Base-by-base conservation (phyloP, 169 alveolate species). In the Eimeria brunetti region DNA sequence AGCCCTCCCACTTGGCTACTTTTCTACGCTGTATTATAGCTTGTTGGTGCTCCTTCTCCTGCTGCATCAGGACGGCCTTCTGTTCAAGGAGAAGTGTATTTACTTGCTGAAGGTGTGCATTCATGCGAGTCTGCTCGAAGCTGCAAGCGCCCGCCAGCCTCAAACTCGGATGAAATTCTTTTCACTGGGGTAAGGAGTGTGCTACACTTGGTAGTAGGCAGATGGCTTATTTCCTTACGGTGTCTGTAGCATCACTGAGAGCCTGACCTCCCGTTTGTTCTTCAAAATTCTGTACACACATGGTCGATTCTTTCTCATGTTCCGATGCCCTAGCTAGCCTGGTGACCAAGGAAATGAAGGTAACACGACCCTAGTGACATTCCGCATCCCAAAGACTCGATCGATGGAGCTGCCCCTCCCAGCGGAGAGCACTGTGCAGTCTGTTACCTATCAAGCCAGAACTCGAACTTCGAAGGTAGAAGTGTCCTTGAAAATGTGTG, bases 41-140 rank as follows among this genome's bases (percentile, higher is more conserved):
- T 1, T 49, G 38, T 33, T 88, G 73, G 30, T 69, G 93, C 22
- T 81, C 41, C 67, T 64, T 41, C 88, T 81, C 96, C 41, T 60
- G 88, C 11, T 30, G 56, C 58, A 83, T 33, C 67, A 88, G 53
- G 41, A 81, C 93, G 38, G n/a, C 30, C 80, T 92, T 92, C 56
- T 92, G 96, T 93, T 81, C 93, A 22, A 30, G 93, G 46, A 92
- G 76, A 33, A 92, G 88, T n/a, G 9, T n/a, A n/a, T 67, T 60
- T 9, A 81, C 71, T 33, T 69, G 71, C 33, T 80, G 76, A 30
- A 51, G 85, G 24, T 36, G 67, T 30, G 91, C 96, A 5, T 51
- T 73, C 96, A 92, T 92, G 60, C 96, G 96, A 24, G 90, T 92
- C 51, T 49, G 27, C 78, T 92, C 96, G 56, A 92, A 92, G 69